Evolutionary conservation across 176 grass and related monocot genomes (phyloP).

Genomic region (Luzula sylvatica): DNA sequence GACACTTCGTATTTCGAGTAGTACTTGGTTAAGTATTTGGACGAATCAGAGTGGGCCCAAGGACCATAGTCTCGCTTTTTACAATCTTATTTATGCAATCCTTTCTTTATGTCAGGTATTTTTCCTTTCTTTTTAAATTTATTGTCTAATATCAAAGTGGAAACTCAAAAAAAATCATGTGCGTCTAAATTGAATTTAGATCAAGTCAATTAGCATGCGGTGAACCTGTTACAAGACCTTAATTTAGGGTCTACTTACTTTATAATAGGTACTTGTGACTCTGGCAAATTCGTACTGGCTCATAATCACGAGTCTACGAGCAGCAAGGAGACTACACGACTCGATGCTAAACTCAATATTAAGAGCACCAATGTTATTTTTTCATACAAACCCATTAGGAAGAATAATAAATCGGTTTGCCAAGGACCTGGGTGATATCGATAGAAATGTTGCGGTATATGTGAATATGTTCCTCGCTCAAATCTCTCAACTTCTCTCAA

Average conservation of each 20-base stretch:
- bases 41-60: conserved; percentile 79
- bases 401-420: conserved; percentile 98
- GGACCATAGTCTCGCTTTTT: conserved; percentile 56
- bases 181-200: too few species aligned
- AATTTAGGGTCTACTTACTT: not conserved
- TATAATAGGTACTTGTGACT: conserved; percentile 61
- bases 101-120: conserved; percentile 87
- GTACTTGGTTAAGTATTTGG: conserved; percentile 94
- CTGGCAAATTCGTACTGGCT: conserved; percentile 86
- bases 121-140: not conserved
- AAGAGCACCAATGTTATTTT: conserved; percentile 97
- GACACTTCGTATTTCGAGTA: conserved; percentile 87
- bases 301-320: conserved; percentile 68
- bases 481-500: conserved; percentile 89
- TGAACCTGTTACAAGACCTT: too few species aligned
- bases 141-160: too few species aligned
- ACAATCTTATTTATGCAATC: conserved; percentile 77
- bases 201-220: too few species aligned
- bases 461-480: conserved; percentile 91
- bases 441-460: conserved; percentile 73
- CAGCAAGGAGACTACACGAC: conserved; percentile 81
- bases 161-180: too few species aligned
- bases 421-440: conserved; percentile 91
- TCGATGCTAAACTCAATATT: conserved; percentile 92
- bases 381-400: conserved; percentile 97